Conservation (phyloP, 1,139 yeast species). For the Yamadazyma oceani region DNA sequence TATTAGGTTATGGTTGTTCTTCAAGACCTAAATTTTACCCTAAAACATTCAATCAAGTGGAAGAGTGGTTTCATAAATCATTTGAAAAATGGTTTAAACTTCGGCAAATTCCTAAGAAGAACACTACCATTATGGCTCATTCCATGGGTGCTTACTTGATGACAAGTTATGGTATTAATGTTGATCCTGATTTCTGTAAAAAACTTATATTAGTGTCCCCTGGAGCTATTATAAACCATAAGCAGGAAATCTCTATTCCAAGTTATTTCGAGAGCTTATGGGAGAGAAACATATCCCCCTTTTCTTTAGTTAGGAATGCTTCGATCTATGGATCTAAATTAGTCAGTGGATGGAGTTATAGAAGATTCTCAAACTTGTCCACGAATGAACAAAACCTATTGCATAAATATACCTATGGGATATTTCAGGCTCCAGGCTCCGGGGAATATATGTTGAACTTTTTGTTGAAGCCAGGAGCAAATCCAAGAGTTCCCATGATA, state of each 20-base stretch:
- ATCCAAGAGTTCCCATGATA: conserved; percentile 62
- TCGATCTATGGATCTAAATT: conserved; percentile 69
- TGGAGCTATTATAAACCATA: conserved; percentile 59
- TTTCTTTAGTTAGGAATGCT: conserved; percentile 59
- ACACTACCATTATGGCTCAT: conserved; percentile 53
- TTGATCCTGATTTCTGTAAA: conserved; percentile 43
- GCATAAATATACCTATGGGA: conserved; percentile 68
- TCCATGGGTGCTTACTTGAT: conserved; percentile 64
- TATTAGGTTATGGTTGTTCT: conserved; percentile 77
- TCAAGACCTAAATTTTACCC: conserved; percentile 51
- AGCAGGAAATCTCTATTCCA: conserved; percentile 51
- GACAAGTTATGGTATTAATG: conserved; percentile 46
- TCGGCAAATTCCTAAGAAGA: conserved; percentile 30
- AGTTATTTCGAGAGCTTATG: conserved; percentile 63
- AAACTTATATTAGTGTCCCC: conserved; percentile 57
- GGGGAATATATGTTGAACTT: conserved; percentile 77
- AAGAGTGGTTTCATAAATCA: conserved; percentile 55
- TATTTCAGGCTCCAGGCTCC: conserved; percentile 69
- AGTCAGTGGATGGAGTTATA: conserved; percentile 75
- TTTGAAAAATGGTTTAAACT: conserved; percentile 44
- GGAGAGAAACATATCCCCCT: conserved; percentile 74
- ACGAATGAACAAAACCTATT: conserved; percentile 41
- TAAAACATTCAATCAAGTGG: conserved; percentile 37
- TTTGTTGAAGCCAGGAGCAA: conserved; percentile 72
- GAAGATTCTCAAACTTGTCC: conserved; percentile 57